Conservation (phyloP, 768 basidiomycete genomes). For the Cystofilobasidium capitatum region DNA sequence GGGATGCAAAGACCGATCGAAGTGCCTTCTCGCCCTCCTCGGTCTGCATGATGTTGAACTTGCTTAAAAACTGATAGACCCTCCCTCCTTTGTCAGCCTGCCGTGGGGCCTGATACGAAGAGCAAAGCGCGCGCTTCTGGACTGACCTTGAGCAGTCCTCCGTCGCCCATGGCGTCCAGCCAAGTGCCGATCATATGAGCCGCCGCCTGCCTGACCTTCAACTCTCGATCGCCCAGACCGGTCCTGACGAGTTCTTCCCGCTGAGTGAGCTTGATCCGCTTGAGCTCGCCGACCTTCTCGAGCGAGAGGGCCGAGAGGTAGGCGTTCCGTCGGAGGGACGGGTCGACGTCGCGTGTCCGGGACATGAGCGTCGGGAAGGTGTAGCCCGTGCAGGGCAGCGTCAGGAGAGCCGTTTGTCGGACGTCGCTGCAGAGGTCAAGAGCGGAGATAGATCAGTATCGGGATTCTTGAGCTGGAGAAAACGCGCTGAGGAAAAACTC, state of each 20-base stretch:
- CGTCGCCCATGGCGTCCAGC: slow-evolving; percentile 47
- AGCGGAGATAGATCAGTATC: background rate
- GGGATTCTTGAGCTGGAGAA: background rate
- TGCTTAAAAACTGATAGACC: slow-evolving; percentile 35
- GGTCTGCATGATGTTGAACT: slow-evolving; percentile 37
- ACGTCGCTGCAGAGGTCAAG: slow-evolving; percentile 55
- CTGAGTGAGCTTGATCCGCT: slow-evolving; percentile 57
- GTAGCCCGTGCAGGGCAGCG: slow-evolving; percentile 51
- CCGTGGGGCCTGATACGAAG: background rate
- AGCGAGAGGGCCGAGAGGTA: slow-evolving; percentile 58
- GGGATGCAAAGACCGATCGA: slow-evolving; percentile 57
- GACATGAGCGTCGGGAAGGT: slow-evolving; percentile 61
- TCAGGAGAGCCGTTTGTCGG: slow-evolving; percentile 64
- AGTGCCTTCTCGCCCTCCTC: slow-evolving; percentile 64
- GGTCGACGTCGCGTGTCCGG: slow-evolving; percentile 71
- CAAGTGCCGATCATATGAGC: slow-evolving; percentile 62
- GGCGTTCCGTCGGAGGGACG: slow-evolving; percentile 60
- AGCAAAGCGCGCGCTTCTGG: background rate
- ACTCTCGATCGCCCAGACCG: slow-evolving; percentile 79
- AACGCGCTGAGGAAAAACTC: slow-evolving; percentile 35
- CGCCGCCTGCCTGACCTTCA: slow-evolving; percentile 60
- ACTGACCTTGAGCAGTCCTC: slow-evolving; percentile 43
- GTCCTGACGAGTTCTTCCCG: slow-evolving; percentile 67
- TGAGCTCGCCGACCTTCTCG: slow-evolving; percentile 51
- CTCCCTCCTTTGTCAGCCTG: background rate